A percentile compares a stretch with the other conserved stretches of the same genome.
These are phyloP conservation scores for Gardenia jasminoides DNA, from an alignment of 257 asterid species.

Conservation along the genomic window DNA sequence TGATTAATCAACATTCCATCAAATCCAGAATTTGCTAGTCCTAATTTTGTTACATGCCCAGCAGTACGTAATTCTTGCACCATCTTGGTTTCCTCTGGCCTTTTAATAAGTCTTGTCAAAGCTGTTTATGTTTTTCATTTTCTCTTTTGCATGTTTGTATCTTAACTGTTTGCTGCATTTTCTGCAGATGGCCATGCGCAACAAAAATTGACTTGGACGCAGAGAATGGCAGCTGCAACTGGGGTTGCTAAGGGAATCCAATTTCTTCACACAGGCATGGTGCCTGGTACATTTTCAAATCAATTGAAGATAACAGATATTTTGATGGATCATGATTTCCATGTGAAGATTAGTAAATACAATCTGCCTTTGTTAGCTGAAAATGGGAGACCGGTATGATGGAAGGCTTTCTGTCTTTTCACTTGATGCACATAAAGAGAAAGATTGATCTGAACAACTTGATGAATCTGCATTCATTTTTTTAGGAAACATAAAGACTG, in stretches of 20 bases:
- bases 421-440: neutral
- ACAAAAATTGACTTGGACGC: constrained; percentile 58
- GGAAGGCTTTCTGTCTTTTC: neutral
- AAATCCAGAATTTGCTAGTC: neutral
- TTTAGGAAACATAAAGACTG: neutral
- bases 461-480: neutral
- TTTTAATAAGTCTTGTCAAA: neutral
- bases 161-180: neutral
- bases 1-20: neutral
- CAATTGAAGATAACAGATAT: constrained; percentile 63
- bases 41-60: neutral
- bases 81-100: neutral
- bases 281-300: constrained; percentile 72
- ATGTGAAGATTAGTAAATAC: constrained; percentile 70
- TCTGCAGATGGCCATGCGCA: constrained; percentile 41
- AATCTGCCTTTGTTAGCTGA: constrained; percentile 59
- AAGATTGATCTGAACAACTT: neutral
- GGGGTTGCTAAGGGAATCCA: constrained; percentile 75
- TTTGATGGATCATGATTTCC: constrained; percentile 61
- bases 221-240: constrained; percentile 65
- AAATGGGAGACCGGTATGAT: constrained; percentile 45
- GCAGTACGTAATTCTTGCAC: neutral
- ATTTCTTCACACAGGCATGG: constrained; percentile 84
- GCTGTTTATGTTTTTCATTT: neutral
- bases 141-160: neutral